These are phyloP conservation scores for Apiotrichum gamsii DNA, from an alignment of 1,284 basidiomycete species.

Conservation along the genomic window DNA sequence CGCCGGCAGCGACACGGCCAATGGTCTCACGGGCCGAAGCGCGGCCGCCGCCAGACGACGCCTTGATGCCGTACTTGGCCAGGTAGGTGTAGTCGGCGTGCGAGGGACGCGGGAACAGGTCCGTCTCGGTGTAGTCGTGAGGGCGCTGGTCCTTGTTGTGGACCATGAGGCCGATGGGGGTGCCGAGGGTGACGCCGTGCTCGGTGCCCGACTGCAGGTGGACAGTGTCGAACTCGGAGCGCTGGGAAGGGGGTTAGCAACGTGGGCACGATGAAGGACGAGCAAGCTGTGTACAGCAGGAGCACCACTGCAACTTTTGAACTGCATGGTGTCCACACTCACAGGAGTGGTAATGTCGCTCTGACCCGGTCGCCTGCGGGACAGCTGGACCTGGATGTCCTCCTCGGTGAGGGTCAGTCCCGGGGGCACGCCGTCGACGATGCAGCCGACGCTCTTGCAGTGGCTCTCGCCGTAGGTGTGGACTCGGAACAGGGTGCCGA, in stretches of 20 bases:
- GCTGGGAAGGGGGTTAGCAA: constrained; percentile 50
- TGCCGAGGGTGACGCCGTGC: constrained; percentile 90
- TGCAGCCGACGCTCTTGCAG: constrained; percentile 92
- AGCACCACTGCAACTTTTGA: no score
- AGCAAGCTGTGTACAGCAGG: no score
- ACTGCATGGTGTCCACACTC: constrained; percentile 48
- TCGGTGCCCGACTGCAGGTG: constrained; percentile 92
- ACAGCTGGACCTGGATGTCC: constrained; percentile 90
- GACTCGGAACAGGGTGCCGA: constrained; percentile 82
- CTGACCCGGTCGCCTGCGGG: constrained; percentile 88
- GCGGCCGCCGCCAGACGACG: constrained; percentile 90
- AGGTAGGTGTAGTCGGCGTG: constrained; percentile 99
- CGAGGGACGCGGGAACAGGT: constrained; percentile 91
- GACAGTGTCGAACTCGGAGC: constrained; percentile 94
- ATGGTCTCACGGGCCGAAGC: constrained; percentile 96
- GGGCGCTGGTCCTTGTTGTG: constrained; percentile 98
- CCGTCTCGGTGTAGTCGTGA: constrained; percentile 97
- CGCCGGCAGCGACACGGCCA: constrained; percentile 93
- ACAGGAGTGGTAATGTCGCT: constrained; percentile 94
- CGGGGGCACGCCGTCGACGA: constrained; percentile 94
- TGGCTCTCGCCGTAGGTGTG: constrained; percentile 98
- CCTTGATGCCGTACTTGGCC: constrained; percentile 95
- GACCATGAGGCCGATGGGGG: constrained; percentile 91
- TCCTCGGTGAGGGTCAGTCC: constrained; percentile 71
- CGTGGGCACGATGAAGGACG: background rate